Evolutionary conservation across 1,284 basidiomycete species (phyloP).

Genomic region (Marasmius oreades): DNA sequence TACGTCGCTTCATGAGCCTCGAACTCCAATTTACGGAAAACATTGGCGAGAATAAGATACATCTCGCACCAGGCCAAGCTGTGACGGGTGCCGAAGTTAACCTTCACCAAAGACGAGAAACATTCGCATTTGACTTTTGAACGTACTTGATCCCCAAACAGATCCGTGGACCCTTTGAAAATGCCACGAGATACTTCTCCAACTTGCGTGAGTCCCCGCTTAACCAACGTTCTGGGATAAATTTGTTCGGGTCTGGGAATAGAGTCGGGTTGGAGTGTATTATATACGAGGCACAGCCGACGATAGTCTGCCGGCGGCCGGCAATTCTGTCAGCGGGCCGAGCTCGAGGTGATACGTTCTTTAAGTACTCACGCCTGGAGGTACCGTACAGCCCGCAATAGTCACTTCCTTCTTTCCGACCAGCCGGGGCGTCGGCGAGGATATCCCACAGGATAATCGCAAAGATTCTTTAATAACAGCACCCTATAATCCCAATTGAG

Average conservation of each 20-base stretch:
- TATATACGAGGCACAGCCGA: constrained; percentile 4
- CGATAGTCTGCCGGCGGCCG: constrained; percentile 1
- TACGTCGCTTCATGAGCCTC: constrained; percentile 5
- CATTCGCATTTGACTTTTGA: neutral
- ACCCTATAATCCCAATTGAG: neutral
- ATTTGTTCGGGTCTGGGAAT: constrained; percentile 5
- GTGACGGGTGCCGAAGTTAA: neutral
- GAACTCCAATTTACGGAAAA: constrained; percentile 24
- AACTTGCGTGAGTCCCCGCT: neutral
- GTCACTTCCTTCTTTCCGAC: neutral
- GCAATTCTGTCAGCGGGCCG: neutral
- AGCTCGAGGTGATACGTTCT: too few relatives aligned
- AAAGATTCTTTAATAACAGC: constrained; percentile 13
- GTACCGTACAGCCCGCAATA: constrained; percentile 7
- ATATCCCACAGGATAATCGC: constrained; percentile 5
- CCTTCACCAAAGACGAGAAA: neutral
- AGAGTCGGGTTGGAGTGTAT: constrained; percentile 8
- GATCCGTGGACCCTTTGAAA: constrained; percentile 10
- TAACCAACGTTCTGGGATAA: constrained; percentile 11
- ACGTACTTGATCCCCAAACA: constrained; percentile 3
- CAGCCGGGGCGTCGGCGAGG: constrained; percentile 7
- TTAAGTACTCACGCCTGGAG: constrained; percentile 3
- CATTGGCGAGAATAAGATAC: constrained; percentile 20
- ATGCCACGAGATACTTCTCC: constrained; percentile 7
- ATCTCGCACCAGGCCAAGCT: constrained; percentile 27